Conservation (phyloP, 1,284 basidiomycete genomes). For the Leucoagaricus sp. region DNA sequence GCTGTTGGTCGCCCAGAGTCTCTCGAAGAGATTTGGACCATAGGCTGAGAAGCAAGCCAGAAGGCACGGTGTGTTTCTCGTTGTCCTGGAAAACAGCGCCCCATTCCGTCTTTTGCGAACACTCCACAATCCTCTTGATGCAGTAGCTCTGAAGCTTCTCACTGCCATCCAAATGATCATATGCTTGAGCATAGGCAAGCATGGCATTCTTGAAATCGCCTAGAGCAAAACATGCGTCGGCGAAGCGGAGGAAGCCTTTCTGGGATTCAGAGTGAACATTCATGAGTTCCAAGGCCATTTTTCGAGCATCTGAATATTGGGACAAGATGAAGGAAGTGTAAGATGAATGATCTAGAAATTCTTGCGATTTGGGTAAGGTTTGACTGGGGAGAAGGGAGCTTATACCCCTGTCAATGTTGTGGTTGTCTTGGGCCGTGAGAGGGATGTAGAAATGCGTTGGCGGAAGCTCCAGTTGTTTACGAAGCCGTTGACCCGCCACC, state of each 20-base stretch:
- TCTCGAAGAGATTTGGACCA: conserved; percentile 43
- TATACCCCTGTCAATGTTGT: conserved; percentile 48
- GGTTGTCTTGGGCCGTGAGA: conserved; percentile 43
- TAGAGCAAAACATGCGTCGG: conserved; percentile 40
- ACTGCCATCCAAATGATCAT: conserved; percentile 37
- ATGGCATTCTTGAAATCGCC: conserved; percentile 50
- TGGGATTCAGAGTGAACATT: conserved; percentile 34
- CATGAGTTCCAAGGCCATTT: conserved; percentile 36
- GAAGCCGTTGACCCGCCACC: conserved; percentile 51
- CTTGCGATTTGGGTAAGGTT: conserved; percentile 27
- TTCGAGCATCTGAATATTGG: conserved; percentile 36
- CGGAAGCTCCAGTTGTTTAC: conserved; percentile 47
- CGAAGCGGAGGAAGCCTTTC: conserved; percentile 53
- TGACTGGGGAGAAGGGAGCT: conserved; percentile 40
- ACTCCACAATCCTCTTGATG: conserved; percentile 43
- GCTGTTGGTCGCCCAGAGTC: conserved; percentile 30
- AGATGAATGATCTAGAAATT: conserved; percentile 49
- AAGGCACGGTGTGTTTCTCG: conserved; percentile 41
- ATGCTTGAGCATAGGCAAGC: conserved; percentile 52
- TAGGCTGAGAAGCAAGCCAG: conserved; percentile 39
- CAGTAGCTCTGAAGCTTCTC: conserved; percentile 42
- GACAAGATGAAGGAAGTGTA: conserved; percentile 45
- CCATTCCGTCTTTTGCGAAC: conserved; percentile 53
- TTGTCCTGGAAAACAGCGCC: conserved; percentile 43
- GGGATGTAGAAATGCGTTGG: conserved; percentile 59